phyloP scores from a whole-genome alignment of 169 alveolate species.

The Neospora caninum region DNA sequence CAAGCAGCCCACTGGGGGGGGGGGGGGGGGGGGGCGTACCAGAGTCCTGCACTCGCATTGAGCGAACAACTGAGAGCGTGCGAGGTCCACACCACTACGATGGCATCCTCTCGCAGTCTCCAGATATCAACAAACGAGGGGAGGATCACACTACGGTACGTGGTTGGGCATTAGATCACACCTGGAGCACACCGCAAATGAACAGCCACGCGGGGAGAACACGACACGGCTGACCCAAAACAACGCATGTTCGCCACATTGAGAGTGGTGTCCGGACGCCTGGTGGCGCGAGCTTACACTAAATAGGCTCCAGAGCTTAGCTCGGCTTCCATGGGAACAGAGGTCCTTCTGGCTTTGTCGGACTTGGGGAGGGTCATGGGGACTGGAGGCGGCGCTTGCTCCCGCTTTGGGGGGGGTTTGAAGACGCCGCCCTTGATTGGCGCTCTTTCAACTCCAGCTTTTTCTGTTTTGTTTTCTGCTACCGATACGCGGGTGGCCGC shows the following conservation, averaged over 20 bases:
- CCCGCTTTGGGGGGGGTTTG: conserved; percentile 39
- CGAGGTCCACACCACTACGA: too few species aligned
- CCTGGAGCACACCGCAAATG: too few species aligned
- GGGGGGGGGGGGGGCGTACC: background rate
- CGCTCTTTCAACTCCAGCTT: background rate
- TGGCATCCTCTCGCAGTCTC: too few species aligned
- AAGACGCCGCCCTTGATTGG: conserved; percentile 43
- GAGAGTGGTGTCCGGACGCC: too few species aligned
- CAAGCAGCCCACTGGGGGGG: background rate
- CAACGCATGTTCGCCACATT: too few species aligned
- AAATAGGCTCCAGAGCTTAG: conserved; percentile 14
- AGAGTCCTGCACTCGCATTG: too few species aligned
- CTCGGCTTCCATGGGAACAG: conserved; percentile 4
- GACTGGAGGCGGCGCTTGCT: background rate
- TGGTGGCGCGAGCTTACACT: background rate
- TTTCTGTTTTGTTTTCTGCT: background rate
- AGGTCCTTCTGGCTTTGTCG: conserved; percentile 21
- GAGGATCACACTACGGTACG: too few species aligned
- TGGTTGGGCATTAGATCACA: too few species aligned
- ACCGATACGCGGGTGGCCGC: background rate
- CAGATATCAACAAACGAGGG: too few species aligned
- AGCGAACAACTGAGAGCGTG: too few species aligned
- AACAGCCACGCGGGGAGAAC: too few species aligned
- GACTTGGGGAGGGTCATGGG: conserved; percentile 11
- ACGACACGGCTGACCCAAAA: too few species aligned